Evolutionary conservation across 176 grass and related monocot species (phyloP).

Genomic region (Poa annua): DNA sequence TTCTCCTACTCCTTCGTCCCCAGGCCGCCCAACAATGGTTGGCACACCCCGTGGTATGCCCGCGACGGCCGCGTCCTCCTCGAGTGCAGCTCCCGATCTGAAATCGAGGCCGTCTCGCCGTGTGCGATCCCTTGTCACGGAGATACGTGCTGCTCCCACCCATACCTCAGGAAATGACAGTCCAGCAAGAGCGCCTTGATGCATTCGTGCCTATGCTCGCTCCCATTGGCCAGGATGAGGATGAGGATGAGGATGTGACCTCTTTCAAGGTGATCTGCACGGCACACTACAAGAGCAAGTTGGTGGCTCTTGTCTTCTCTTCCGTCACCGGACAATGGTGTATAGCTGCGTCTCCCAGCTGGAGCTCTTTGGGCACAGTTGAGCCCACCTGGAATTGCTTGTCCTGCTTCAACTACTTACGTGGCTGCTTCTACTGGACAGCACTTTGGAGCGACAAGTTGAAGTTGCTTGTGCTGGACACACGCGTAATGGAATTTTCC

Average conservation of each 20-base stretch:
- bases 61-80: constrained; percentile 29
- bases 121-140: constrained; percentile 29
- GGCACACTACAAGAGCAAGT: background rate
- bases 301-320: background rate
- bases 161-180: constrained; percentile 6
- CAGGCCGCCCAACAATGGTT: background rate
- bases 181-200: background rate
- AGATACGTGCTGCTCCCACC: background rate
- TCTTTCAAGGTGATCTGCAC: constrained; percentile 45
- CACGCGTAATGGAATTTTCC: constrained; percentile 15
- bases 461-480: constrained; percentile 6
- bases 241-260: background rate
- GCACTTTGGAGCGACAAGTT: background rate
- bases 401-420: background rate
- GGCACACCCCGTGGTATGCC: background rate
- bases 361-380: background rate
- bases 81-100: background rate
- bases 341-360: constrained; percentile 16
- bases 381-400: background rate
- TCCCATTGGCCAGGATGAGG: background rate
- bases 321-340: constrained; percentile 1
- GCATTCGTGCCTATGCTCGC: background rate
- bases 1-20: constrained; percentile 13
- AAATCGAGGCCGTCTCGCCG: background rate
- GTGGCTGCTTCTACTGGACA: constrained; percentile 36